Evolutionary conservation across 768 basidiomycete species (phyloP).

Genomic region (Pleurotus salmoneostramineus): DNA sequence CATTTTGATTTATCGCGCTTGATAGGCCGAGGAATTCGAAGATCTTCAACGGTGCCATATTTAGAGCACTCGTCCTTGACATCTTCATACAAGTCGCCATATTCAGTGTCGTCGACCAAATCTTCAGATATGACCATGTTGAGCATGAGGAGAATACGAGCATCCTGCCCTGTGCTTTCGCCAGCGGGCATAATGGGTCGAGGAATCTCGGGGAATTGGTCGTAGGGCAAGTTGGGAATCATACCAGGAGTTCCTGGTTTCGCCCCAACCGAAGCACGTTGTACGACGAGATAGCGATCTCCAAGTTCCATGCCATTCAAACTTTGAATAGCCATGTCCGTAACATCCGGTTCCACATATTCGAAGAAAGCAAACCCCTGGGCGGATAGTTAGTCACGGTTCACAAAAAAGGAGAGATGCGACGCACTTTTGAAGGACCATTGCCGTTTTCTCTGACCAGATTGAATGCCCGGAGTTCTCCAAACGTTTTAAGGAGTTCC

Average conservation of each 20-base stretch:
- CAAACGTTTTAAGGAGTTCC: slow-evolving; percentile 95
- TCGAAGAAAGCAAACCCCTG: slow-evolving; percentile 99
- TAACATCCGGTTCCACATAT: slow-evolving; percentile 85
- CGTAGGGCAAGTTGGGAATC: slow-evolving; percentile 70
- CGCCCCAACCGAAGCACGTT: slow-evolving; percentile 93
- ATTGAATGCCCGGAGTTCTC: slow-evolving; percentile 97
- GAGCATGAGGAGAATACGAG: slow-evolving; percentile 91
- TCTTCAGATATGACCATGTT: slow-evolving; percentile 99
- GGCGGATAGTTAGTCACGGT: not conserved
- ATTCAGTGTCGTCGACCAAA: slow-evolving; percentile 85
- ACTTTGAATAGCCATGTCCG: slow-evolving; percentile 94
- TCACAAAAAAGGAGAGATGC: not conserved
- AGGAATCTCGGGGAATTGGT: slow-evolving; percentile 80
- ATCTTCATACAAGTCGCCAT: slow-evolving; percentile 91
- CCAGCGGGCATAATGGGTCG: slow-evolving; percentile 87
- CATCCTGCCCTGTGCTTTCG: slow-evolving; percentile 52
- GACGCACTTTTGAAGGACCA: slow-evolving; percentile 77
- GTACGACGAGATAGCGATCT: slow-evolving; percentile 92
- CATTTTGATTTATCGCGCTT: slow-evolving; percentile 84
- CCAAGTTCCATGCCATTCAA: slow-evolving; percentile 98
- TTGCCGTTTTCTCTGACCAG: slow-evolving; percentile 92
- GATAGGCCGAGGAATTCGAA: slow-evolving; percentile 84
- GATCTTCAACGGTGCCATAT: slow-evolving; percentile 79
- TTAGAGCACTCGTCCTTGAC: slow-evolving; percentile 85
- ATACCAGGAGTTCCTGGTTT: slow-evolving; percentile 66